Percentiles rank a stretch among this genome's conserved stretches.
phyloP scores from a whole-genome alignment of 768 basidiomycete species.

The Xerocomellus dryophilus region DNA sequence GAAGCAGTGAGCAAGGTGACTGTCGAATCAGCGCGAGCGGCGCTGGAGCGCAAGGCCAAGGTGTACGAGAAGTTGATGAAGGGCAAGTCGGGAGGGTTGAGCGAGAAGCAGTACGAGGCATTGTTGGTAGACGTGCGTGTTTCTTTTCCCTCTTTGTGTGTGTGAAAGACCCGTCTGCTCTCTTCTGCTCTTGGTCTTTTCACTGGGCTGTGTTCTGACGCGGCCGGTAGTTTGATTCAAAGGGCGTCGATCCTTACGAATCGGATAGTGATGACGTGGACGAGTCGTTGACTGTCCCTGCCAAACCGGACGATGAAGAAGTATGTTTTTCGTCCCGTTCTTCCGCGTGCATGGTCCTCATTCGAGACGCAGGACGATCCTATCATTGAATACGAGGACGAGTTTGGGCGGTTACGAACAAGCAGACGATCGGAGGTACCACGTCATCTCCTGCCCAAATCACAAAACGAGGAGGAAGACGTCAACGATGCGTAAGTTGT shows the following conservation, averaged over 20 bases:
- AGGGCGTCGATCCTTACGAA: constrained; percentile 50
- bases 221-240: constrained; percentile 59
- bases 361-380: constrained; percentile 57
- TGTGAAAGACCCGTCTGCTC: background rate
- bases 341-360: background rate
- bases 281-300: constrained; percentile 68
- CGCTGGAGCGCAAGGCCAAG: constrained; percentile 72
- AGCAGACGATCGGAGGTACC: constrained; percentile 75
- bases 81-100: constrained; percentile 77
- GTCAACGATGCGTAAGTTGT: constrained; percentile 55
- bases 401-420: constrained; percentile 76
- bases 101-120: constrained; percentile 66
- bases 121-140: constrained; percentile 73
- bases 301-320: constrained; percentile 36
- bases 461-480: constrained; percentile 39
- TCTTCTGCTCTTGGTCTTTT: background rate
- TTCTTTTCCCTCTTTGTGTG: background rate
- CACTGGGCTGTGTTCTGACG: background rate
- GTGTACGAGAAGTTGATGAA: constrained; percentile 76
- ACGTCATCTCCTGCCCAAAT: constrained; percentile 50
- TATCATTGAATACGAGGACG: constrained; percentile 81
- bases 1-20: constrained; percentile 69
- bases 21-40: constrained; percentile 66
- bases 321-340: constrained; percentile 24
- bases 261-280: constrained; percentile 76